Evolutionary conservation across 2,329 filamentous ascomycete genomes (phyloP).

Genomic region (Aspergillus eucalypticola): DNA sequence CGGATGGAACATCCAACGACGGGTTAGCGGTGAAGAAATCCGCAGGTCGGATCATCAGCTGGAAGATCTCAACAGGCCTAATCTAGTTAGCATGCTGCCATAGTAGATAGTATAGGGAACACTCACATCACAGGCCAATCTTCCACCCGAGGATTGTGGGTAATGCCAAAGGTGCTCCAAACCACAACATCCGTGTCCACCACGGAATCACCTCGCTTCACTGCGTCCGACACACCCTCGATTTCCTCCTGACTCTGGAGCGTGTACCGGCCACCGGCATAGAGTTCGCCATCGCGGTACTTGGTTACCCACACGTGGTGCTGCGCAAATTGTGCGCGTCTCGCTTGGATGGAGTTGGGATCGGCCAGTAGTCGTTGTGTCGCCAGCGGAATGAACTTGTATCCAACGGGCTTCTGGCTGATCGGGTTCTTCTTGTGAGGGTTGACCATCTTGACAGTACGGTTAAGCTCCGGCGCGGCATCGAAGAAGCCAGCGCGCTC

Average conservation of each 20-base stretch:
- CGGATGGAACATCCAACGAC: constrained; percentile 54
- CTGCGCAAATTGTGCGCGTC: constrained; percentile 56
- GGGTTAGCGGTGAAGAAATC: constrained; percentile 59
- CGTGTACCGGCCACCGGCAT: constrained; percentile 57
- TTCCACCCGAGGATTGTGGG: constrained; percentile 47
- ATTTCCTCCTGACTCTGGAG: constrained; percentile 51
- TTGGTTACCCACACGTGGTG: constrained; percentile 58
- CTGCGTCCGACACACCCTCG: constrained; percentile 36
- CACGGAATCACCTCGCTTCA: constrained; percentile 35
- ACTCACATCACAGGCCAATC: constrained; percentile 48
- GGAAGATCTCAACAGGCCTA: constrained; percentile 41
- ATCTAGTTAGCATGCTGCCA: constrained; percentile 10
- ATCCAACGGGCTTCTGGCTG: constrained; percentile 55
- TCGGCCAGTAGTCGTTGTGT: constrained; percentile 61
- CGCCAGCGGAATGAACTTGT: constrained; percentile 57
- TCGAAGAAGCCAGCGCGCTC: constrained; percentile 52
- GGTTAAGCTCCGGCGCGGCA: constrained; percentile 43
- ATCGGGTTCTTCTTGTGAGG: constrained; percentile 54
- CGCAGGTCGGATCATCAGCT: constrained; percentile 48
- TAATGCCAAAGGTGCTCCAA: constrained; percentile 48
- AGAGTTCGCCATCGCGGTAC: constrained; percentile 54
- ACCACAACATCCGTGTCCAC: constrained; percentile 46
- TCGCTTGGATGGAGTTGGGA: constrained; percentile 52
- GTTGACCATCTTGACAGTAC: constrained; percentile 61
- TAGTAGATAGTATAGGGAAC: neutral